Evolutionary conservation across 495 filamentous ascomycete genomes (phyloP).

Genomic region (Cetradonia linearis): DNA sequence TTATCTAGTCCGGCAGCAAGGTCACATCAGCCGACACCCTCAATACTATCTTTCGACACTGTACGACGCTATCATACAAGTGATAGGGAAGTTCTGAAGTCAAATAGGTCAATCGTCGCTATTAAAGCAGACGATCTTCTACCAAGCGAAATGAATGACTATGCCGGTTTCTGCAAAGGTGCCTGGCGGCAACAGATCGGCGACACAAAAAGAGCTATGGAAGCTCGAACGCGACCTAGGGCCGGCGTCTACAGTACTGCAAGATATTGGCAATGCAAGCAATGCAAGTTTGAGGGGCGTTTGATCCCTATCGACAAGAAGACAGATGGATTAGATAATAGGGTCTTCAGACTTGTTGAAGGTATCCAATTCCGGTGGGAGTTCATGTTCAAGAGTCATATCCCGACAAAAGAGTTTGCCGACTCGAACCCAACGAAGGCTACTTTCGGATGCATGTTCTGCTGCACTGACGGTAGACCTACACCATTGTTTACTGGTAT

Average conservation of each 20-base stretch:
- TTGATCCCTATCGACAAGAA: constrained; percentile 24
- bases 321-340: constrained; percentile 26
- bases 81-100: constrained; percentile 14
- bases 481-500: constrained; percentile 33
- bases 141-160: constrained; percentile 36
- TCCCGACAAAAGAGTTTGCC: constrained; percentile 26
- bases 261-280: constrained; percentile 34
- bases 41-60: constrained; percentile 3
- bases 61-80: constrained; percentile 17
- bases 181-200: constrained; percentile 39
- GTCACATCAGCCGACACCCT: constrained; percentile 2
- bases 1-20: not conserved
- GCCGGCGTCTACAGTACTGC: constrained; percentile 31
- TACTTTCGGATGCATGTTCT: constrained; percentile 40
- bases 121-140: constrained; percentile 24
- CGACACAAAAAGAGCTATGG: constrained; percentile 30
- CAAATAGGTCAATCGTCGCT: constrained; percentile 13
- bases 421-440: constrained; percentile 19
- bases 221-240: constrained; percentile 30
- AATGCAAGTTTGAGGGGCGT: constrained; percentile 37
- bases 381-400: constrained; percentile 43
- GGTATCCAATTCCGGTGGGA: constrained; percentile 39
- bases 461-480: constrained; percentile 32
- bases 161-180: constrained; percentile 44
- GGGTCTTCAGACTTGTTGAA: constrained; percentile 24